These are phyloP conservation scores for Hirsutella thompsonii DNA, from an alignment of 2,329 filamentous ascomycete genomes.

Conservation along the genomic window DNA sequence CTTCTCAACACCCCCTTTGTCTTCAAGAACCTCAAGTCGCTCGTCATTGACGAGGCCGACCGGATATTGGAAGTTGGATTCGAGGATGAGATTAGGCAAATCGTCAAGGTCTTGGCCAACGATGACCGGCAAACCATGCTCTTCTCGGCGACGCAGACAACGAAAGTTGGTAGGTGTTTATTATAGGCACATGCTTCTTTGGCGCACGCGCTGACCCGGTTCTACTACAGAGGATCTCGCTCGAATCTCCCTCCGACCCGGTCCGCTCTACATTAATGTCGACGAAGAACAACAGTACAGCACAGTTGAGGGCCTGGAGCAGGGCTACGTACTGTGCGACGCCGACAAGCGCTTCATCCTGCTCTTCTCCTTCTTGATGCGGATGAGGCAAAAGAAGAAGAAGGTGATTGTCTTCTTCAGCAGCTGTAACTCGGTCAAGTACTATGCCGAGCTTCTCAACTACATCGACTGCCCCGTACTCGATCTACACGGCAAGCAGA, in stretches of 20 bases:
- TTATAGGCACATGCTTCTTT: background rate
- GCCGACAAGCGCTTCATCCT: conserved; percentile 88
- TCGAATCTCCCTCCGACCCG: conserved; percentile 79
- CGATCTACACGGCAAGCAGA: conserved; percentile 86
- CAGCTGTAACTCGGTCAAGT: conserved; percentile 87
- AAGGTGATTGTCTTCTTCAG: conserved; percentile 97
- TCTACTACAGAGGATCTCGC: conserved; percentile 62
- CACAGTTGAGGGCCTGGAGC: conserved; percentile 87
- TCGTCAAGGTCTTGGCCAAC: conserved; percentile 84
- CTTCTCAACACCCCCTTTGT: conserved; percentile 84
- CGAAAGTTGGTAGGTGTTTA: conserved; percentile 53
- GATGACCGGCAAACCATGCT: conserved; percentile 88
- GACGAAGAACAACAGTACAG: conserved; percentile 80
- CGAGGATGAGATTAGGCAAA: conserved; percentile 95
- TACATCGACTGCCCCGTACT: conserved; percentile 91
- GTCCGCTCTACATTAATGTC: conserved; percentile 94
- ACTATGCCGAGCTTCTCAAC: conserved; percentile 89
- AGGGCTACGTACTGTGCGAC: conserved; percentile 90
- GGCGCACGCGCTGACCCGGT: background rate
- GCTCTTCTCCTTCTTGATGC: conserved; percentile 87
- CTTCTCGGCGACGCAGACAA: conserved; percentile 98
- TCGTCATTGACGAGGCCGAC: conserved; percentile 95
- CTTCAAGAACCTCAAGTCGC: conserved; percentile 84
- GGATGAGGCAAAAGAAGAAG: conserved; percentile 65
- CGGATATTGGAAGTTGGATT: conserved; percentile 95